Percentiles rank a stretch among this genome's conserved stretches.
phyloP scores from a whole-genome alignment of 768 basidiomycete genomes.

The Brasilioporus rufonigricans region DNA sequence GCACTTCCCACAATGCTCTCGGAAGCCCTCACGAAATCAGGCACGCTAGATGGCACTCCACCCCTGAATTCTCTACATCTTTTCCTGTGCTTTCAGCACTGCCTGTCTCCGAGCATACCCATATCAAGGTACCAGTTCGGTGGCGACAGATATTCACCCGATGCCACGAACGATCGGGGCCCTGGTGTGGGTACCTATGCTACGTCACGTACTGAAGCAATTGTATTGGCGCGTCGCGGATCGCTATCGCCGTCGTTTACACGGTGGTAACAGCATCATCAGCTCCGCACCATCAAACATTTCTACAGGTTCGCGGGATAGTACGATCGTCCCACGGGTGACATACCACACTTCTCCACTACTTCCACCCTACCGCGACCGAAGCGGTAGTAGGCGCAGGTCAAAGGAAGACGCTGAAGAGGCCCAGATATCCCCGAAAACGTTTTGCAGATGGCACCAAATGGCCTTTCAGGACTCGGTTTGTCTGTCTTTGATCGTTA shows the following conservation, averaged over 20 bases:
- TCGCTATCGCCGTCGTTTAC: conserved; percentile 28
- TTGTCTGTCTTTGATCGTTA: conserved; percentile 14
- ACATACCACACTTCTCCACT: conserved; percentile 37
- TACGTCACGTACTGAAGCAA: conserved; percentile 25
- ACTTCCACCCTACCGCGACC: conserved; percentile 37
- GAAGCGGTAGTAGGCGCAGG: background rate
- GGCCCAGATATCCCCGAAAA: conserved; percentile 31
- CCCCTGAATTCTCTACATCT: conserved; percentile 2
- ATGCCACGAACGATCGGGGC: background rate
- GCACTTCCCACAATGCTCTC: conserved; percentile 3
- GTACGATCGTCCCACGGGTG: conserved; percentile 22
- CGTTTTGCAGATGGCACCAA: conserved; percentile 46
- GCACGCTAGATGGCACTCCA: background rate
- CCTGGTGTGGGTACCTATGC: conserved; percentile 21
- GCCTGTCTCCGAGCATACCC: conserved; percentile 17
- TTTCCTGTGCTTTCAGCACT: conserved; percentile 15
- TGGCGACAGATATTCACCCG: conserved; percentile 5
- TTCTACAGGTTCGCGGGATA: conserved; percentile 4
- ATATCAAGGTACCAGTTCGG: conserved; percentile 4
- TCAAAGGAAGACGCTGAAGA: conserved; percentile 11
- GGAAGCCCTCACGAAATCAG: conserved; percentile 3
- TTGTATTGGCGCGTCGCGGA: conserved; percentile 32
- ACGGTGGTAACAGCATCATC: conserved; percentile 14
- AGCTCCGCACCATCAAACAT: background rate
- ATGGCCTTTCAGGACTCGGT: conserved; percentile 44